A percentile compares a stretch with the other conserved stretches of the same genome.
Conservation (phyloP, 306 rosid species). For the Prunus padus region DNA sequence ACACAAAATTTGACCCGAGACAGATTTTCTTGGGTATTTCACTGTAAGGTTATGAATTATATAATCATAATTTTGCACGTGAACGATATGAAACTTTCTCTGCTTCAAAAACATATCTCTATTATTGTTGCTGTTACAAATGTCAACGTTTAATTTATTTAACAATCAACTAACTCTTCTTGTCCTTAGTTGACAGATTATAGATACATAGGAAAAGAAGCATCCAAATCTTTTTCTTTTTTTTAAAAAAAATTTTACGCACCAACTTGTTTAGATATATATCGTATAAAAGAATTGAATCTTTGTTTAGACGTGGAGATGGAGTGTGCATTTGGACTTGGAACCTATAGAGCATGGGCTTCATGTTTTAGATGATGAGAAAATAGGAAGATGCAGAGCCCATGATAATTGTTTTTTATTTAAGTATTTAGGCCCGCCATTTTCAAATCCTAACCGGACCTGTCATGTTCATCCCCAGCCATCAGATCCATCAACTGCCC, state of each 20-base stretch:
- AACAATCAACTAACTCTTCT: background rate
- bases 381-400: too few species aligned
- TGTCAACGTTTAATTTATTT: background rate
- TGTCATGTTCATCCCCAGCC: too few species aligned
- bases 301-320: too few species aligned
- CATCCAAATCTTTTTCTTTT: slow-evolving; percentile 6
- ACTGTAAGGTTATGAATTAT: background rate
- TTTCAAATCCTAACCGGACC: too few species aligned
- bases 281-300: background rate
- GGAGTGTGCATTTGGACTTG: too few species aligned
- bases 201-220: background rate
- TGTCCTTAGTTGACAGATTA: background rate
- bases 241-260: background rate
- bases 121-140: background rate
- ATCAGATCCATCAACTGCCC: too few species aligned
- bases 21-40: background rate
- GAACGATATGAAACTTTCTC: background rate
- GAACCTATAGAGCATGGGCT: too few species aligned
- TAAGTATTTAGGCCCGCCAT: too few species aligned
- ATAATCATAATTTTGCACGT: background rate
- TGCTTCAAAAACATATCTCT: background rate
- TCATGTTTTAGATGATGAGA: too few species aligned
- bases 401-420: too few species aligned
- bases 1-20: slow-evolving; percentile 10
- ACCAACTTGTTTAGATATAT: slow-evolving; percentile 1